Conservation (phyloP, 495 filamentous ascomycete species). For the Penicillium coffeae region DNA sequence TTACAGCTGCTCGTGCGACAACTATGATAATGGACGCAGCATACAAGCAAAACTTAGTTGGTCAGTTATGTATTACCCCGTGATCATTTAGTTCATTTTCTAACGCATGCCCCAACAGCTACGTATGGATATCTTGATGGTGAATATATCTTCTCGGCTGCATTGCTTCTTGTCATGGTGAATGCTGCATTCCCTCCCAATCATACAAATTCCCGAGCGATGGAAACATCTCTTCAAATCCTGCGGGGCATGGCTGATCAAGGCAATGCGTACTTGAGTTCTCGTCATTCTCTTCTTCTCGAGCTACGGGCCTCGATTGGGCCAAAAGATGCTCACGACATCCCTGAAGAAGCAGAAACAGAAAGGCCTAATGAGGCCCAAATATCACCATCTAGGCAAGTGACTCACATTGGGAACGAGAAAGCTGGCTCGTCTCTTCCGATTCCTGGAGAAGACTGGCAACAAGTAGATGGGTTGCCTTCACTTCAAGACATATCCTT, state of each 20-base stretch:
- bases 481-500: slow-evolving; percentile 32
- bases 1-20: slow-evolving; percentile 43
- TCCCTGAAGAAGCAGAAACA: slow-evolving; percentile 11
- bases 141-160: slow-evolving; percentile 47
- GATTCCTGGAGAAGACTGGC: slow-evolving; percentile 16
- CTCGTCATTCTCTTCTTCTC: slow-evolving; percentile 39
- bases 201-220: slow-evolving; percentile 32
- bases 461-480: slow-evolving; percentile 18
- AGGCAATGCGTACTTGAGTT: slow-evolving; percentile 42
- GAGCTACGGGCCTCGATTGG: slow-evolving; percentile 30
- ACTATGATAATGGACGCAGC: slow-evolving; percentile 45
- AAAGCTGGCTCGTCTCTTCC: not conserved
- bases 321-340: slow-evolving; percentile 14
- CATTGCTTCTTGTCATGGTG: slow-evolving; percentile 47
- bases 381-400: too few relatives aligned
- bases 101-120: slow-evolving; percentile 16
- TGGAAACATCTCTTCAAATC: slow-evolving; percentile 40
- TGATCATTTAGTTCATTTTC: not conserved
- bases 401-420: too few relatives aligned
- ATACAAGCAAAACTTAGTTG: slow-evolving; percentile 41
- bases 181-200: slow-evolving; percentile 44
- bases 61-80: slow-evolving; percentile 13
- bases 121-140: slow-evolving; percentile 51
- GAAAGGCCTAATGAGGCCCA: too few relatives aligned
- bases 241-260: slow-evolving; percentile 45